Conservation (phyloP, 305 asterid genomes). For the Fraxinus latifolia region DNA sequence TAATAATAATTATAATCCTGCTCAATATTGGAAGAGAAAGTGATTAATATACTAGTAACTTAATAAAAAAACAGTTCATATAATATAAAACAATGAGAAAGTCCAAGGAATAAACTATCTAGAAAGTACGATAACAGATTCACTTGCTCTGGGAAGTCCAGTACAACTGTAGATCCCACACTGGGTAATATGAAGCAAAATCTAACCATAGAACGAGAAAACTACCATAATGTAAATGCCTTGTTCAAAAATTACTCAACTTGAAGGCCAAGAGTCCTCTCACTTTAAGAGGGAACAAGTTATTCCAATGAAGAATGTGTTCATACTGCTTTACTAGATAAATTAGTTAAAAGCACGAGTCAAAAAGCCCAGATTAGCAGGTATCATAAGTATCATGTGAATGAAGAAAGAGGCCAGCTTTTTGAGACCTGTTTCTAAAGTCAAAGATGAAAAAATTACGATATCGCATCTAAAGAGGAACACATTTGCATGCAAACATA, state of each 20-base stretch:
- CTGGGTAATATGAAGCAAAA: background rate
- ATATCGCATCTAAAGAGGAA: background rate
- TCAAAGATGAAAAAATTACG: background rate
- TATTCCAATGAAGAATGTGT: background rate
- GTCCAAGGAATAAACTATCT: background rate
- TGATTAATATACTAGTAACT: background rate
- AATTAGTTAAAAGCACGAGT: background rate
- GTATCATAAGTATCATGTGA: background rate
- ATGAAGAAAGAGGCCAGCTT: background rate
- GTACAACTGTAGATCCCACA: background rate
- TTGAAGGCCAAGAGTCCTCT: background rate
- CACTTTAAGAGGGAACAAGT: background rate
- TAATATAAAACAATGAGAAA: background rate
- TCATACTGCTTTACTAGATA: background rate
- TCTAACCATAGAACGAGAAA: background rate
- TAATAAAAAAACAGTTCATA: background rate
- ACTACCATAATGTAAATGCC: background rate
- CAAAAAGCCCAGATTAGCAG: background rate
- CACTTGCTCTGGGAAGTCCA: background rate
- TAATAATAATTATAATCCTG: slow-evolving; percentile 83
- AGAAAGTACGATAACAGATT: background rate
- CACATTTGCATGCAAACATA: background rate
- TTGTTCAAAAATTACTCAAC: background rate
- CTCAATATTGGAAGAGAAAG: slow-evolving; percentile 22
- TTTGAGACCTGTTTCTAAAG: background rate